phyloP scores from a whole-genome alignment of 2,329 filamentous ascomycete genomes.

The Verticillium isaacii region DNA sequence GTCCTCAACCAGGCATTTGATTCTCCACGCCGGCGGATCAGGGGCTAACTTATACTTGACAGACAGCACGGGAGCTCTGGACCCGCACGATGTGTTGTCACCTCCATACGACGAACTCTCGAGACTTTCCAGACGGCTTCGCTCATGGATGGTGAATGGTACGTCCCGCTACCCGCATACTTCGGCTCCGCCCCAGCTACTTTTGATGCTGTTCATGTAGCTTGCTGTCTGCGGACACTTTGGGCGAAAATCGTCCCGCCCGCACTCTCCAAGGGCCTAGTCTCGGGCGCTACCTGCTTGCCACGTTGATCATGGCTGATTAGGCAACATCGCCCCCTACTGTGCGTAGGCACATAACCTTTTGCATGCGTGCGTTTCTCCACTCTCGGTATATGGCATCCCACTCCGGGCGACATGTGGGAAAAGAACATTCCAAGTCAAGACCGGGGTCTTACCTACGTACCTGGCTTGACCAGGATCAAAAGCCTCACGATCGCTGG shows the following conservation, averaged over 20 bases:
- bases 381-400: slow-evolving; percentile 3
- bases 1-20: not conserved
- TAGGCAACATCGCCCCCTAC: slow-evolving; percentile 13
- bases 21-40: slow-evolving; percentile 16
- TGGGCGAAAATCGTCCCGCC: slow-evolving; percentile 2
- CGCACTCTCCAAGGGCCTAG: slow-evolving; percentile 1
- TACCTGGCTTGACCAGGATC: slow-evolving; percentile 1
- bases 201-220: not conserved
- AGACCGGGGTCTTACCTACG: not conserved
- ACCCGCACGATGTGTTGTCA: slow-evolving; percentile 15
- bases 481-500: slow-evolving; percentile 2
- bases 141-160: not conserved
- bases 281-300: slow-evolving; percentile 18
- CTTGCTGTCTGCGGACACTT: slow-evolving; percentile 6
- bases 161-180: not conserved
- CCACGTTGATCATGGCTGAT: slow-evolving; percentile 26
- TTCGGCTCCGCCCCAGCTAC: not conserved
- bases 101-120: slow-evolving; percentile 2
- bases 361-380: not conserved
- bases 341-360: slow-evolving; percentile 1
- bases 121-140: not conserved
- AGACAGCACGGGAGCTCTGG: slow-evolving; percentile 3
- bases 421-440: not conserved
- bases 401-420: not conserved
- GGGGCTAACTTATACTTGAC: slow-evolving; percentile 34